These are phyloP conservation scores for Marasmius tenuissimus DNA, from an alignment of 1,284 basidiomycete species.

Conservation along the genomic window DNA sequence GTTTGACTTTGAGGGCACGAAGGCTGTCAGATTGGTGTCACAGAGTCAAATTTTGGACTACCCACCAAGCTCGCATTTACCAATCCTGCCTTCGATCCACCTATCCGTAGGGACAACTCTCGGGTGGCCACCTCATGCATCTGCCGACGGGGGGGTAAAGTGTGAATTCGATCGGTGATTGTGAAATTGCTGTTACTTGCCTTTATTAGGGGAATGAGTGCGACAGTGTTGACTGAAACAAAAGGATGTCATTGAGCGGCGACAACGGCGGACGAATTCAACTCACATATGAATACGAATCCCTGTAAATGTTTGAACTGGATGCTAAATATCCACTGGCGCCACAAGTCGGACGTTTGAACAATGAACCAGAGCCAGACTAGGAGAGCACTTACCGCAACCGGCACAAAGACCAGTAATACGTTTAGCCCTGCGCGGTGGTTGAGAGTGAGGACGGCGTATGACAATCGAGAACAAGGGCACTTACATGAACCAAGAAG, in stretches of 20 bases:
- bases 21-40: constrained; percentile 4
- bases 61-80: constrained; percentile 81
- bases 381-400: constrained; percentile 43
- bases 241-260: constrained; percentile 1
- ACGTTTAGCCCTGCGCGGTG: constrained; percentile 55
- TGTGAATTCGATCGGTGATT: not conserved
- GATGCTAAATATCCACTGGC: constrained; percentile 64
- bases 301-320: constrained; percentile 56
- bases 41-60: constrained; percentile 7
- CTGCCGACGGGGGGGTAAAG: constrained; percentile 27
- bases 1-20: constrained; percentile 50
- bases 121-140: constrained; percentile 81
- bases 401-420: constrained; percentile 49
- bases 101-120: constrained; percentile 72
- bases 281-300: constrained; percentile 65
- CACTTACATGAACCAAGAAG: constrained; percentile 58
- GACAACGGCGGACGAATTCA: not conserved
- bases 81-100: constrained; percentile 77
- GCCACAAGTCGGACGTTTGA: not conserved
- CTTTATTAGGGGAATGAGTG: constrained; percentile 74
- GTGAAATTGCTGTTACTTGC: constrained; percentile 32
- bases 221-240: constrained; percentile 57
- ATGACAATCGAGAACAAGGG: not conserved
- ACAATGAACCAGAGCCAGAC: not conserved
- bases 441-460: not conserved